Evolutionary conservation across 345 rosid genomes (phyloP), one percentile per base, ranked within the genome.

Genomic region (Physaria fendleri): DNA sequence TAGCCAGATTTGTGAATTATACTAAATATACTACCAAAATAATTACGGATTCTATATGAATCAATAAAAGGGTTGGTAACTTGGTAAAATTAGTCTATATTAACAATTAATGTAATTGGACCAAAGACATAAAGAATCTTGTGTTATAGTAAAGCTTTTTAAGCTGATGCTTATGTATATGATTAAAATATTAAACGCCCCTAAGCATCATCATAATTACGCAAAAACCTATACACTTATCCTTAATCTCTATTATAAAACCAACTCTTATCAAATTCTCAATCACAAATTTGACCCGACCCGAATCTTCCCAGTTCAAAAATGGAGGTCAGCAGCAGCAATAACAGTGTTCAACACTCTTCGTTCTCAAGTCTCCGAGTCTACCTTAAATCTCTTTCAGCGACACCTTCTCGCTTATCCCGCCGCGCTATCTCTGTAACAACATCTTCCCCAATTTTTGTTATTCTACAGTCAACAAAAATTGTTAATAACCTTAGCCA

Each of bases 361-460:
- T 90, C 95, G 13, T 88, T 88, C 82, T 79, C 93, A 1, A 69
- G 69, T 60, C 50, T 71, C 65, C 42, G 52, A 0, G 69, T 90
- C 14, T 92, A 92, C 78, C 59, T 88, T 5, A 65, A 56, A 10
- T 86, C 98, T 13, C 82, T 92, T 17, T 47, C 82, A 4, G 67
- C 77, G 10, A 85, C 84, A n/a, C 98, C 88, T 1, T n/a, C 70
- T 10, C 95, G 96, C 9, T 68, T 92, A 3, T 71, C 82, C 23
- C 73, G 77, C 16, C 96, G 98, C 0, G 96, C 89, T 11, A 33
- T 43, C 23, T 78, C 96, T 0, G 88, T 85, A 20, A 79, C 96
- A 20, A 79, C 96, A 5, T 78, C 87, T 0, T 67, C 48, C 39
- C 34, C 10, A 25, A 6, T 4, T 22, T 42, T 9, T 32, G 56